Percentiles rank a stretch among this genome's conserved stretches.
phyloP scores from a whole-genome alignment of 129 eudicot species.

The Saposhnikovia divaricata region DNA sequence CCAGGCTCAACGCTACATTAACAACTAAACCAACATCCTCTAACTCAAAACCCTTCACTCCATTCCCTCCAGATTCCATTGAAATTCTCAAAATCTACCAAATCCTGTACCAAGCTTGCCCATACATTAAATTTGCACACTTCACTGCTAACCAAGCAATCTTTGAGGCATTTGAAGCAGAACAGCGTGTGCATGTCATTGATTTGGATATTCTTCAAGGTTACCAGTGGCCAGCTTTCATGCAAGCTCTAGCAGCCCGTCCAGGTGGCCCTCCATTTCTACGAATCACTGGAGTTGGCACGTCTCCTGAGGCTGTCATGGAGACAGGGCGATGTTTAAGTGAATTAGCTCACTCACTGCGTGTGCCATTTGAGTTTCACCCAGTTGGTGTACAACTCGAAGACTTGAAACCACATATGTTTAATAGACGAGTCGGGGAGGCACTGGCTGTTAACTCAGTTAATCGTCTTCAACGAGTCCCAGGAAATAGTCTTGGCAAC shows the following conservation, averaged over 20 bases:
- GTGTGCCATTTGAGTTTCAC: conserved; percentile 11
- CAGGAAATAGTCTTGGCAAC: conserved; percentile 1
- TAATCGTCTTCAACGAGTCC: conserved; percentile 9
- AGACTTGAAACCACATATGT: conserved; percentile 12
- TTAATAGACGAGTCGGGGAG: conserved; percentile 7
- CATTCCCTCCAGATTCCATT: conserved; percentile 9
- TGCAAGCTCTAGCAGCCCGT: conserved; percentile 13
- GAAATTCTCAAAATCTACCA: conserved; percentile 14
- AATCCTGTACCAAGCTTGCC: conserved; percentile 13
- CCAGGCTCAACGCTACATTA: conserved; percentile 57
- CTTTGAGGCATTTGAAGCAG: conserved; percentile 9
- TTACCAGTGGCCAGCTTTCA: conserved; percentile 15
- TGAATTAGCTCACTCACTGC: conserved; percentile 11
- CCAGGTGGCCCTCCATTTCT: conserved; percentile 9
- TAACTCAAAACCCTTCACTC: conserved; percentile 10
- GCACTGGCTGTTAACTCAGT: conserved; percentile 9
- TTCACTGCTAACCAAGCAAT: conserved; percentile 15
- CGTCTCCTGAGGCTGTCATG: conserved; percentile 6
- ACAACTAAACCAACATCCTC: conserved; percentile 45
- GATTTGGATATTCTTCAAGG: conserved; percentile 13
- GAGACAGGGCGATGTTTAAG: conserved; percentile 12
- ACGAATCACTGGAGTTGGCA: background rate
- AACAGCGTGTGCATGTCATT: conserved; percentile 14
- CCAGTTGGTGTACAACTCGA: conserved; percentile 9
- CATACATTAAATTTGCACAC: conserved; percentile 12